A percentile compares a stretch with the other conserved stretches of the same genome.
Evolutionary conservation across 2,329 filamentous ascomycete species (phyloP).

Genomic region (Stemphylium vesicarium): DNA sequence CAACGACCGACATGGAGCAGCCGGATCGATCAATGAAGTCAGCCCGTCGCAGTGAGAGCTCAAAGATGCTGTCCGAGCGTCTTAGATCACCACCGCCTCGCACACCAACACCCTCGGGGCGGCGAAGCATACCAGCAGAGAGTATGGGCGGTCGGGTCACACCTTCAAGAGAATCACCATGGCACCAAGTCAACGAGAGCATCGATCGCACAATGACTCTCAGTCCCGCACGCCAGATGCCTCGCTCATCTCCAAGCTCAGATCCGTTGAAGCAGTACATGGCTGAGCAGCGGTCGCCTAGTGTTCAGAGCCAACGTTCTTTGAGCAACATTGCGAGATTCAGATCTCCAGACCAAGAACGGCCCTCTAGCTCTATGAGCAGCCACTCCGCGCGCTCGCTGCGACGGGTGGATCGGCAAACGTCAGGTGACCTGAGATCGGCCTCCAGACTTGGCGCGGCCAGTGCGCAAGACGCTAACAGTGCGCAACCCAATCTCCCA

Average conservation of each 20-base stretch:
- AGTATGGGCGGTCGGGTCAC: constrained; percentile 21
- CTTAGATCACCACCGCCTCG: constrained; percentile 39
- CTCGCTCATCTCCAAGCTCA: constrained; percentile 44
- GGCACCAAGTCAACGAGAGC: constrained; percentile 56
- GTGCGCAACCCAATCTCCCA: constrained; percentile 38
- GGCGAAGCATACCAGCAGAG: constrained; percentile 36
- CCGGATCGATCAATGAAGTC: constrained; percentile 53
- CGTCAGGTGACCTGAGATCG: constrained; percentile 79
- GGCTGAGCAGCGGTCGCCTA: constrained; percentile 47
- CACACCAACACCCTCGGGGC: constrained; percentile 38
- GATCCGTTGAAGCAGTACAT: constrained; percentile 46
- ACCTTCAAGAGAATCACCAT: constrained; percentile 35
- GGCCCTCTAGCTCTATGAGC: constrained; percentile 68
- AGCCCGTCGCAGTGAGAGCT: constrained; percentile 38
- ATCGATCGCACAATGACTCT: constrained; percentile 51
- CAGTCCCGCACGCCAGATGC: constrained; percentile 43
- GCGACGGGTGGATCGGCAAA: constrained; percentile 68
- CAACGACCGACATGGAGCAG: constrained; percentile 51
- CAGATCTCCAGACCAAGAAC: constrained; percentile 54
- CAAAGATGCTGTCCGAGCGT: constrained; percentile 46
- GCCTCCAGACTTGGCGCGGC: constrained; percentile 66
- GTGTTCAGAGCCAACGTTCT: constrained; percentile 55
- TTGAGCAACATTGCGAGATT: constrained; percentile 49
- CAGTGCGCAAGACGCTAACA: constrained; percentile 47
- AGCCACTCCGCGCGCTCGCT: constrained; percentile 71